Evolutionary conservation across 2,329 filamentous ascomycete species (phyloP).

Genomic region (Emericellopsis cladophorae): DNA sequence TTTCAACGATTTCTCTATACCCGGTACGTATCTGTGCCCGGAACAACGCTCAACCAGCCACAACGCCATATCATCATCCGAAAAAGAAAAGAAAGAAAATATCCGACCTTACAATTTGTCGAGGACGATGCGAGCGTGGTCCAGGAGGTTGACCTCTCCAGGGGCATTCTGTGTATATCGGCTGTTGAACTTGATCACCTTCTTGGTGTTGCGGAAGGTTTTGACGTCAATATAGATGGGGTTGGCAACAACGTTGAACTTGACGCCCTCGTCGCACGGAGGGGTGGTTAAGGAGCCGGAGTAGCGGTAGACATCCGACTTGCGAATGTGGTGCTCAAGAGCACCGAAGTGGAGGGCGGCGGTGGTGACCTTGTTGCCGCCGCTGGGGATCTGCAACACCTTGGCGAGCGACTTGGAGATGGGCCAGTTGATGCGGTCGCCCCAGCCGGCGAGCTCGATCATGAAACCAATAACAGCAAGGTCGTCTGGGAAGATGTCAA

Average conservation of each 20-base stretch:
- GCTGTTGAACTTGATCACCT: slow-evolving; percentile 38
- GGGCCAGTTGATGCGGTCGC: slow-evolving; percentile 9
- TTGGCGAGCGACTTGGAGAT: slow-evolving; percentile 19
- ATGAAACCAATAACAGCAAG: slow-evolving; percentile 22
- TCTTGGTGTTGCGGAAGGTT: slow-evolving; percentile 36
- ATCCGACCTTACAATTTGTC: not conserved
- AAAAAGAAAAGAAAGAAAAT: too few relatives aligned
- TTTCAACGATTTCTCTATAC: too few relatives aligned
- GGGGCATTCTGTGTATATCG: slow-evolving; percentile 36
- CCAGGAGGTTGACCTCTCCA: slow-evolving; percentile 28
- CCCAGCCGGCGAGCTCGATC: slow-evolving; percentile 16
- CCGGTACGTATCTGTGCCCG: too few relatives aligned
- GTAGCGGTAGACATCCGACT: slow-evolving; percentile 32
- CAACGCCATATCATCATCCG: too few relatives aligned
- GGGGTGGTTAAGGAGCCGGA: slow-evolving; percentile 44
- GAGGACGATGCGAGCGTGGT: slow-evolving; percentile 6
- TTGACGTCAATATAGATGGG: slow-evolving; percentile 31
- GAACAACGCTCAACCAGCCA: too few relatives aligned
- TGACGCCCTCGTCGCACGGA: slow-evolving; percentile 41
- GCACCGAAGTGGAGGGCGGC: slow-evolving; percentile 23
- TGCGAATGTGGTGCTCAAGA: slow-evolving; percentile 19
- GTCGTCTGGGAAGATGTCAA: slow-evolving; percentile 4
- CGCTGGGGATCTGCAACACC: slow-evolving; percentile 20
- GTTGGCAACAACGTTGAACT: slow-evolving; percentile 33
- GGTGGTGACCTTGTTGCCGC: slow-evolving; percentile 21